phyloP scores from a whole-genome alignment of 2,329 filamentous ascomycete genomes.

The Pezicula radicicola region DNA sequence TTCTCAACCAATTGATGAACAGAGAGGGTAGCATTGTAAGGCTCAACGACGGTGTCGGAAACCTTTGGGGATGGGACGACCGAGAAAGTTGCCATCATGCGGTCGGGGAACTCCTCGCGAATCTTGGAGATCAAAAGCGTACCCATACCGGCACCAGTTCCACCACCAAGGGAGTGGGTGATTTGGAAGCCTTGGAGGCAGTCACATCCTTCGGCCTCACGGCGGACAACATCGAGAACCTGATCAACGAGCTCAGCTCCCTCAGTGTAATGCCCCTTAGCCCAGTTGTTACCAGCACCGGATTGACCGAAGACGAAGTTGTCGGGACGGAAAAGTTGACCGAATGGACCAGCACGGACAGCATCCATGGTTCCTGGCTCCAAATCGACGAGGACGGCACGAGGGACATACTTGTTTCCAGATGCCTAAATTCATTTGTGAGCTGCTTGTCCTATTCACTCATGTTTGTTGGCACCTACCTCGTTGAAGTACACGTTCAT shows the following conservation, averaged over 20 bases:
- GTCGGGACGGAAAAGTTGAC: constrained; percentile 98
- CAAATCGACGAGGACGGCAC: constrained; percentile 98
- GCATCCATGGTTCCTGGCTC: constrained; percentile 99
- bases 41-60: constrained; percentile 98
- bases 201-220: constrained; percentile 98
- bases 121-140: constrained; percentile 99
- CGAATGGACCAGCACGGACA: constrained; percentile 95
- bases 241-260: constrained; percentile 98
- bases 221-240: constrained; percentile 96
- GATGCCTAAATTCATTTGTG: constrained; percentile 63
- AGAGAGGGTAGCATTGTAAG: constrained; percentile 99
- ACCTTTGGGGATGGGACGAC: constrained; percentile 99
- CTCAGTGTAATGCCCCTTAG: constrained; percentile 99
- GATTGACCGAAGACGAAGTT: constrained; percentile 99
- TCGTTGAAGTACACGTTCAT: constrained; percentile 99
- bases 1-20: constrained; percentile 99
- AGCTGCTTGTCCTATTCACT: background rate
- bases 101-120: constrained; percentile 99
- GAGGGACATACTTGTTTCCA: constrained; percentile 98
- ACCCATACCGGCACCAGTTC: constrained; percentile 99
- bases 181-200: constrained; percentile 99
- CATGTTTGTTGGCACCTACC: constrained; percentile 38
- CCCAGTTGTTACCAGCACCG: constrained; percentile 99
- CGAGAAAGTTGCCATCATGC: constrained; percentile 99
- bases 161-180: constrained; percentile 99